Evolutionary conservation across 1,284 basidiomycete species (phyloP), one percentile per base, ranked within the genome.

Genomic region (Inonotus obliquus): DNA sequence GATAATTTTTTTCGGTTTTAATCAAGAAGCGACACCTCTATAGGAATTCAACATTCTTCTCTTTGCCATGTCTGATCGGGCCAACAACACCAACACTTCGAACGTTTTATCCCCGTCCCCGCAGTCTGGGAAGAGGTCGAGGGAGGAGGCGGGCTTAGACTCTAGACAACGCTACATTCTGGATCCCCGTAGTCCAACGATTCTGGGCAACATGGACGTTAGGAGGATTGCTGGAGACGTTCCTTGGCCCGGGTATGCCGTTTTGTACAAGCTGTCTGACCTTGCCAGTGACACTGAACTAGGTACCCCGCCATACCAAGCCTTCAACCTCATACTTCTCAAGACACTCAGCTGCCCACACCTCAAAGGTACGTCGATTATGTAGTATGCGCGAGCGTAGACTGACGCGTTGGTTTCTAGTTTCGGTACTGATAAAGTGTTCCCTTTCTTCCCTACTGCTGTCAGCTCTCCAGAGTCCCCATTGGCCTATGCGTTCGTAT

Each of bases 361-460:
- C 85, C 85, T 19, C 83, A 84, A 68, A 86, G 83, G 85, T 85
- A 62, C 68, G 72, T 67, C 27, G 17, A 11, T 35, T 35, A 17
- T n/a, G 4, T n/a, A 32, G 17, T 19, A 4, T 35, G 27, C 10
- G 2, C n/a, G 19, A 27, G 5, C 6, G 13, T 17, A 32, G 7
- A 27, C 32, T 52, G 51, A 52, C 29, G 27, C 32, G 27, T 17
- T 35, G 10, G 27, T 17, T n/a, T 10, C 10, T 27, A 52, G 51
- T 35, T 52, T 35, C 17, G 51, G 54, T 13, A 19, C 37, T 25
- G 39, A 25, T 62, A 81, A 80, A 66, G 65, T 79, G 57, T 71
- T 74, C 53, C 76, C 76, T 44, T 85, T 83, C 69, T 70, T 79
- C 32, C 69, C 73, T 65, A 70, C 72, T 67, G 65, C 66, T 61